Base-by-base conservation (phyloP, 202 grass and related monocot species). In the Eragrostis tef region DNA sequence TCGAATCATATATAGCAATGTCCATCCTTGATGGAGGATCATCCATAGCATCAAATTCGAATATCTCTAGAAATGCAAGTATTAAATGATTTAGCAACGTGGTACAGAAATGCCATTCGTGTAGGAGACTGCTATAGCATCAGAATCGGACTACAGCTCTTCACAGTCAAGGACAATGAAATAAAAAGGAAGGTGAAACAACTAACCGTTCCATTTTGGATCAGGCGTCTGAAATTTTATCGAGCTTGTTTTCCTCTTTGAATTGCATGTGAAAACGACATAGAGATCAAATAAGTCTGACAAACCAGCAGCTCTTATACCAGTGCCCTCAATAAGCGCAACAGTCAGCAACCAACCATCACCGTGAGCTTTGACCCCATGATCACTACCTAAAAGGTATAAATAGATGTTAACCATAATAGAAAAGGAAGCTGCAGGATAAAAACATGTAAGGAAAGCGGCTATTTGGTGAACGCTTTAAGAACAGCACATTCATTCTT, bases 21-120 rank as follows among this genome's bases (percentile, higher is more conserved):
- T 94, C 89, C 87, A 94, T 94, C 77, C 78, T 89, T 67, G 92
- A 94, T 83, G 92, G 89, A 85, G 87, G 89, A 91, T 94, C 89
- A 83, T 89, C 84, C 89, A 89, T 89, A 41, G 92, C 84, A 83
- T 94, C 89, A 86, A 91, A 94, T 87, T 91, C 89, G 45, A 89
- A 94, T 83, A 91, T 14, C 78, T 94, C 92, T 94, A 81, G 69
- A 85, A 82, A 65, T 45, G 70, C 3, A 85, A 67, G 78, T 71
- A 93, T 73, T 50, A 81, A 83, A 61, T 9, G 22, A 48, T 43
- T 78, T 27, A 69, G 60, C 72, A 60, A 71, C 12, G 22, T 12
- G 39, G 4, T 21, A 11, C 60, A 64, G 53, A 49, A 43, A 51
- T 43, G 13, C 19, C 24, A 29, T 71, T 65, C 11, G 27, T 48